Base-by-base conservation (phyloP, 1,284 basidiomycete species). In the Cryptococcus sp. region DNA sequence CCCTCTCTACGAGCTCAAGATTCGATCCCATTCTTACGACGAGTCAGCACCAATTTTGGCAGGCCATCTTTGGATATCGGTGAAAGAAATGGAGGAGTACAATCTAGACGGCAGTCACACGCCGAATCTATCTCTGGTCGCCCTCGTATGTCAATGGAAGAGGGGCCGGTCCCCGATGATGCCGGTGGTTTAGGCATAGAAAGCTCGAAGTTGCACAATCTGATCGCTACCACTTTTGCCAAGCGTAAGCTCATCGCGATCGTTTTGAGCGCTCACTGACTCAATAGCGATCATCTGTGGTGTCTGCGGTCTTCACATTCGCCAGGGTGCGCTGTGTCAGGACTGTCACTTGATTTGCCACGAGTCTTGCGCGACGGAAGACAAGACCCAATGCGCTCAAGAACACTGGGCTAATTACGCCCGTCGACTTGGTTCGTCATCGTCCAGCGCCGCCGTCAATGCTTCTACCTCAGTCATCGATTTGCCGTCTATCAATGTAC, bases 331-430 rank as follows among this genome's bases (percentile, higher is more conserved):
- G 2, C 79, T 96, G 14, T 97, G 92, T 69, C 85, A 87, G 50
- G 83, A 86, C 61, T 97, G 92, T 75, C 91, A 85, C 53, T 81
- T 96, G 53, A 88, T 97, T 55, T 85, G 87, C 18, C 92, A 97
- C 70, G 76, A 84, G 7, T 84, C 85, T 60, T 97, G 92, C 64
- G 82, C 84, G 1, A 69, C 75, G 23, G 82, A 85, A 45, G 88
- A 88, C 0, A 82, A 87, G 13, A 81, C 84, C 2, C 85, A 85
- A 1, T 96, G 91, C 71, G 87, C 93, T 64, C 79, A n/a, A n/a
- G n/a, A n/a, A n/a, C n/a, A n/a, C n/a, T n/a, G n/a, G n/a, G n/a
- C n/a, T n/a, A n/a, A n/a, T n/a, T n/a, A n/a, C n/a, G n/a, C n/a
- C n/a, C n/a, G n/a, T n/a, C n/a, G n/a, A n/a, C n/a, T n/a, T n/a